These are phyloP conservation scores for Thamnidium elegans DNA, from an alignment of 192 early-diverging fungal genomes.

Conservation along the genomic window DNA sequence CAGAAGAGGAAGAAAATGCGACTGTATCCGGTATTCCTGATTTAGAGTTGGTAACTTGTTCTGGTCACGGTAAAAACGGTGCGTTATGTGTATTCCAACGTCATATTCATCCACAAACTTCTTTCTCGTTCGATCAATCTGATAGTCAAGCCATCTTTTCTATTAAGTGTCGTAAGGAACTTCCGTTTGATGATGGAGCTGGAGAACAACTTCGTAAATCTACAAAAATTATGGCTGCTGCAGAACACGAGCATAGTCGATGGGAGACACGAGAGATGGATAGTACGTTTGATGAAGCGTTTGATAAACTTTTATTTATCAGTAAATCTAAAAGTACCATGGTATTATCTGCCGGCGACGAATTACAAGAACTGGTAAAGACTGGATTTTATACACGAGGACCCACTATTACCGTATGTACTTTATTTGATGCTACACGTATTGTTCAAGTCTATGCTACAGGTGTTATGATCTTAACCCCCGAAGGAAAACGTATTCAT, in stretches of 20 bases:
- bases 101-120: slow-evolving; percentile 45
- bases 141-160: slow-evolving; percentile 67
- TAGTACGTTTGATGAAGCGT: slow-evolving; percentile 26
- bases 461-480: slow-evolving; percentile 71
- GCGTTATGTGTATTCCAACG: slow-evolving; percentile 52
- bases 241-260: slow-evolving; percentile 6
- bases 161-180: slow-evolving; percentile 57
- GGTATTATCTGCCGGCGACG: slow-evolving; percentile 79
- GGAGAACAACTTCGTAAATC: slow-evolving; percentile 35
- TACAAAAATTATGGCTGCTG: not conserved
- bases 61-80: slow-evolving; percentile 52
- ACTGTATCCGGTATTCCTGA: slow-evolving; percentile 12
- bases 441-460: slow-evolving; percentile 83
- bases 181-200: slow-evolving; percentile 27
- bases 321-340: slow-evolving; percentile 61
- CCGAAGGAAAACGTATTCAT: slow-evolving; percentile 56
- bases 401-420: slow-evolving; percentile 74
- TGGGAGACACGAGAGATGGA: slow-evolving; percentile 8
- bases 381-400: slow-evolving; percentile 73
- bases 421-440: slow-evolving; percentile 63
- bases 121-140: slow-evolving; percentile 44
- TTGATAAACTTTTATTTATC: slow-evolving; percentile 61
- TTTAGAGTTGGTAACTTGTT: slow-evolving; percentile 51
- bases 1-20: not conserved
- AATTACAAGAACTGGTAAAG: slow-evolving; percentile 73